Conservation (phyloP, 2,329 filamentous ascomycete species). For the Calonectria pseudoreteaudii region DNA sequence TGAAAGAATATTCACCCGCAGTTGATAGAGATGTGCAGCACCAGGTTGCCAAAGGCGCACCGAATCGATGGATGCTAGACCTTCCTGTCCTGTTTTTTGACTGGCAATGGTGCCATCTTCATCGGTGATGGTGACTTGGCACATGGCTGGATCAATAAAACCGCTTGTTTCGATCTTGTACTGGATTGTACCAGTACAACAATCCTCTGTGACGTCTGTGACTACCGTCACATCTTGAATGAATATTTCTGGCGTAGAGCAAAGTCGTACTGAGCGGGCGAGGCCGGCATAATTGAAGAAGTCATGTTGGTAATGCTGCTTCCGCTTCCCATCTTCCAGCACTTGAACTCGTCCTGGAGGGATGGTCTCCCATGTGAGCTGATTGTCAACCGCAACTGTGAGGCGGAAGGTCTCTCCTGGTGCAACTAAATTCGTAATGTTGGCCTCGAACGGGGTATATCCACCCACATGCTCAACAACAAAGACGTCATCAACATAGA, state of each 20-base stretch:
- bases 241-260: slow-evolving; percentile 2
- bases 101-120: slow-evolving; percentile 11
- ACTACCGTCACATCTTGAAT: slow-evolving; percentile 17
- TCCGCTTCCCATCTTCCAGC: slow-evolving; percentile 15
- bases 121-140: slow-evolving; percentile 4
- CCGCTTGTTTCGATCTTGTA: slow-evolving; percentile 6
- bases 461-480: slow-evolving; percentile 26
- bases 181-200: slow-evolving; percentile 4
- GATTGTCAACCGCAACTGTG: slow-evolving; percentile 27
- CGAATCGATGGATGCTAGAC: not conserved
- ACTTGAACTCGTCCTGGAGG: slow-evolving; percentile 23
- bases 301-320: slow-evolving; percentile 33
- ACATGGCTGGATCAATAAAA: not conserved
- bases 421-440: slow-evolving; percentile 8
- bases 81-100: not conserved
- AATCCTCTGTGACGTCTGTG: slow-evolving; percentile 14
- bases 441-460: slow-evolving; percentile 26
- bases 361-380: slow-evolving; percentile 26
- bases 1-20: slow-evolving; percentile 17
- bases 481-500: slow-evolving; percentile 28
- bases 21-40: slow-evolving; percentile 25
- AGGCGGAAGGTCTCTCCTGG: slow-evolving; percentile 19
- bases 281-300: slow-evolving; percentile 30
- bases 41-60: slow-evolving; percentile 27
- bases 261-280: slow-evolving; percentile 23